These are phyloP conservation scores for Triticum turgidum DNA, from an alignment of 176 grass and related monocot genomes.

Conservation along the genomic window DNA sequence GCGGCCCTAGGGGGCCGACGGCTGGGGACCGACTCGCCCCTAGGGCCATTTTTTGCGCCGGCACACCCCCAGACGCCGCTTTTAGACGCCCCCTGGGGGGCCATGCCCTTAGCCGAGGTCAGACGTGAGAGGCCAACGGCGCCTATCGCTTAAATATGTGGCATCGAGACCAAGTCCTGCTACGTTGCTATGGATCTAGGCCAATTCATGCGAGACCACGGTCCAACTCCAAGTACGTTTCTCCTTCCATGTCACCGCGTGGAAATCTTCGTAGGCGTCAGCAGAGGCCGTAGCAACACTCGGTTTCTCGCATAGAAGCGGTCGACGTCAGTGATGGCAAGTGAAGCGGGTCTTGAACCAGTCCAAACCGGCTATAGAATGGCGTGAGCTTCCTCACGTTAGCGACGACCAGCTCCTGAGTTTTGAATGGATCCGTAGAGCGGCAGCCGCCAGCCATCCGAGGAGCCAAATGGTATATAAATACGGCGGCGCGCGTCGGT, in stretches of 20 bases:
- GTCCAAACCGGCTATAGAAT: neutral
- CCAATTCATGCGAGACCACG: too few relatives aligned
- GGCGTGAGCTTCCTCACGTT: neutral
- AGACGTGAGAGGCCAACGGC: too few relatives aligned
- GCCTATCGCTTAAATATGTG: too few relatives aligned
- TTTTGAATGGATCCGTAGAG: neutral
- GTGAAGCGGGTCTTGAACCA: neutral
- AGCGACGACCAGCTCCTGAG: neutral
- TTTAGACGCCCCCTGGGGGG: too few relatives aligned
- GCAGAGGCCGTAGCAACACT: neutral
- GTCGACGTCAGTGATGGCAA: too few relatives aligned
- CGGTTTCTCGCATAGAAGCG: neutral
- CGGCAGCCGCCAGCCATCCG: neutral
- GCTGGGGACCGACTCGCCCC: too few relatives aligned
- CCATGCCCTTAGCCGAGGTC: too few relatives aligned
- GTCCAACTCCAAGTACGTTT: neutral
- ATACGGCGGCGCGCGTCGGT: neutral
- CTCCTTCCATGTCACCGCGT: neutral
- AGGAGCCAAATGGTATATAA: neutral
- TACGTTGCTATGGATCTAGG: neutral
- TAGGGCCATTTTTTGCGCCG: too few relatives aligned
- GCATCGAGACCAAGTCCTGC: neutral
- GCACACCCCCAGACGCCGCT: too few relatives aligned
- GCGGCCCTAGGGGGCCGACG: too few relatives aligned
- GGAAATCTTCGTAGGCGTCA: too few relatives aligned